Conservation (phyloP, 140 eudicot species). For the Stevia rebaudiana region DNA sequence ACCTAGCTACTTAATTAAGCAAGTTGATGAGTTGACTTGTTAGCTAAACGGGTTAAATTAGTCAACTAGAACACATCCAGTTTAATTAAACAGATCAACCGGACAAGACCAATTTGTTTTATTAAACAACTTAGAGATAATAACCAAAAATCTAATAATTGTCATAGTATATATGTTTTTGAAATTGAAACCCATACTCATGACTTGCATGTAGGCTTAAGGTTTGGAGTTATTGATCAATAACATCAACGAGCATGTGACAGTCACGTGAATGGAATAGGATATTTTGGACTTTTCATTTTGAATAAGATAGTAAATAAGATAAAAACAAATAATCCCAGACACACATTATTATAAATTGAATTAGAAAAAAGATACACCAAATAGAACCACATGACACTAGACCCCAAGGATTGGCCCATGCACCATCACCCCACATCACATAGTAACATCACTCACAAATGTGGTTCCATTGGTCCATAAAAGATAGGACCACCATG, state of each 20-base stretch:
- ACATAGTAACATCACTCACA: constrained; percentile 19
- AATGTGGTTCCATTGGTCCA: constrained; percentile 32
- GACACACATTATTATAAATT: constrained; percentile 12
- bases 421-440: constrained; percentile 20
- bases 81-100: too few relatives aligned
- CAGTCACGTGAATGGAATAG: constrained; percentile 9
- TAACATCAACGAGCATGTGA: constrained; percentile 3
- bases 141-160: not conserved
- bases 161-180: not conserved
- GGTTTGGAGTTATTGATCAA: not conserved
- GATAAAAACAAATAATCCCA: not conserved
- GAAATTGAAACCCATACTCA: too few relatives aligned
- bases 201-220: not conserved
- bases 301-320: not conserved
- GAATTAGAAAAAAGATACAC: not conserved
- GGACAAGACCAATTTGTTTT: too few relatives aligned
- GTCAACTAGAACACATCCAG: not conserved
- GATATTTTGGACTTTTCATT: not conserved
- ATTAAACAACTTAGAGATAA: too few relatives aligned
- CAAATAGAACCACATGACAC: constrained; percentile 14
- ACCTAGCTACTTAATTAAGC: not conserved
- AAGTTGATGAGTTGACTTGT: too few relatives aligned
- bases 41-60: not conserved
- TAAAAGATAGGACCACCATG: constrained; percentile 26
- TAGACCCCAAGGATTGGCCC: constrained; percentile 23